phyloP scores from a whole-genome alignment of 257 asterid species.

The Solanum lycopersicoides region DNA sequence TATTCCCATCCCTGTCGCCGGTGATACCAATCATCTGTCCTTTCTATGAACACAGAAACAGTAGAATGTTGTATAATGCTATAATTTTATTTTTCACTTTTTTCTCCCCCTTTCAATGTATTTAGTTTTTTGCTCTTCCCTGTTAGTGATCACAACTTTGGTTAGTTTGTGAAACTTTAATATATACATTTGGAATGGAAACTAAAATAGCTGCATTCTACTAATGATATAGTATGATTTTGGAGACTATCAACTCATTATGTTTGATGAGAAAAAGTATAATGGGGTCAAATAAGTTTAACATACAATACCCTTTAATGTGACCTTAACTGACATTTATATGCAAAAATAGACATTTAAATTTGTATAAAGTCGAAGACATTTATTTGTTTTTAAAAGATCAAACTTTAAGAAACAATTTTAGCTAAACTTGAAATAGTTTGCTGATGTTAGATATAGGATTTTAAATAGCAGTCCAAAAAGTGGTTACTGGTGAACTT shows the following conservation, averaged over 20 bases:
- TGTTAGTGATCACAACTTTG: background rate
- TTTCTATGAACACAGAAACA: background rate
- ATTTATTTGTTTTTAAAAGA: no score
- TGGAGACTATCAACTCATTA: background rate
- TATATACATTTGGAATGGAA: background rate
- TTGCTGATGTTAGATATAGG: background rate
- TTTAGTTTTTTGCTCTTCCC: background rate
- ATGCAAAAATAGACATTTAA: no score
- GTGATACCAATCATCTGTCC: background rate
- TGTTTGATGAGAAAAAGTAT: background rate
- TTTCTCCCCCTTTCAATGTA: background rate
- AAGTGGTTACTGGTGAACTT: background rate
- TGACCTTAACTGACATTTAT: no score
- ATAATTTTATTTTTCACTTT: background rate
- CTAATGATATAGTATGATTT: background rate
- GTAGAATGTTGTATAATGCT: background rate
- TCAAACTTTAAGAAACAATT: background rate
- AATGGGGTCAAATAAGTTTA: background rate
- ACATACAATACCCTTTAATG: no score
- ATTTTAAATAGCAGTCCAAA: background rate
- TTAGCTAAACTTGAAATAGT: background rate
- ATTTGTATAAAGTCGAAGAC: no score
- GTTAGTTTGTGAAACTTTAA: background rate
- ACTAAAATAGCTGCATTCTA: background rate
- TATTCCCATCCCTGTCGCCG: background rate